A percentile compares a stretch with the other conserved stretches of the same genome.
These are phyloP conservation scores for Mallotus nudiflorus DNA, from an alignment of 345 rosid species.

Conservation along the genomic window DNA sequence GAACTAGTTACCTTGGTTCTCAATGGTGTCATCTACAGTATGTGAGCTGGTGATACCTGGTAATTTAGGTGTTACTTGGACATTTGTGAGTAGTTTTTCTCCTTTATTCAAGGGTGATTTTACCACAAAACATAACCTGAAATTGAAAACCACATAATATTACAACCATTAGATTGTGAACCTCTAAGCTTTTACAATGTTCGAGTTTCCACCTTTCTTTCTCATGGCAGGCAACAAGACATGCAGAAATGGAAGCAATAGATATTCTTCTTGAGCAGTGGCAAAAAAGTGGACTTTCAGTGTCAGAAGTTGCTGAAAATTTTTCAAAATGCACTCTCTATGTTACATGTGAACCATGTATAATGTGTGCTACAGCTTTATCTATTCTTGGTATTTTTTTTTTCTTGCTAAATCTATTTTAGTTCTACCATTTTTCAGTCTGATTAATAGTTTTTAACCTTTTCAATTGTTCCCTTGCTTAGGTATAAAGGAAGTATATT, in stretches of 20 bases:
- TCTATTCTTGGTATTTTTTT: slow-evolving; percentile 59
- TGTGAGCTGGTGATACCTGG: background rate
- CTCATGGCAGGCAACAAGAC: slow-evolving; percentile 64
- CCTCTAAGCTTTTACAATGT: background rate
- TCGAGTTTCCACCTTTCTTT: slow-evolving; percentile 1
- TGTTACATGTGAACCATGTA: slow-evolving; percentile 92
- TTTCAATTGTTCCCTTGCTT: background rate
- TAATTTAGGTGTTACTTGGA: background rate
- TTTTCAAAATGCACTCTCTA: slow-evolving; percentile 64
- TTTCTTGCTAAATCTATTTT: background rate
- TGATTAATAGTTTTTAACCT: slow-evolving; percentile 1
- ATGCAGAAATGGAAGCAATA: slow-evolving; percentile 95
- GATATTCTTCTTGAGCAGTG: slow-evolving; percentile 70
- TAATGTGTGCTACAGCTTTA: slow-evolving; percentile 90
- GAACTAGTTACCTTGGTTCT: background rate
- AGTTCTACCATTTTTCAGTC: background rate
- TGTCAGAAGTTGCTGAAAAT: slow-evolving; percentile 54
- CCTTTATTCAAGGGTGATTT: background rate
- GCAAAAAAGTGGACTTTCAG: slow-evolving; percentile 54
- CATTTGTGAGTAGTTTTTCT: no score
- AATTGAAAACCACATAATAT: background rate
- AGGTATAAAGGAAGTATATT: slow-evolving; percentile 70
- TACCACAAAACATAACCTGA: no score
- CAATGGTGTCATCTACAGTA: background rate
- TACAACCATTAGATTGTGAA: background rate